phyloP scores from a whole-genome alignment of 257 asterid genomes.

The Solanum paucissectum region DNA sequence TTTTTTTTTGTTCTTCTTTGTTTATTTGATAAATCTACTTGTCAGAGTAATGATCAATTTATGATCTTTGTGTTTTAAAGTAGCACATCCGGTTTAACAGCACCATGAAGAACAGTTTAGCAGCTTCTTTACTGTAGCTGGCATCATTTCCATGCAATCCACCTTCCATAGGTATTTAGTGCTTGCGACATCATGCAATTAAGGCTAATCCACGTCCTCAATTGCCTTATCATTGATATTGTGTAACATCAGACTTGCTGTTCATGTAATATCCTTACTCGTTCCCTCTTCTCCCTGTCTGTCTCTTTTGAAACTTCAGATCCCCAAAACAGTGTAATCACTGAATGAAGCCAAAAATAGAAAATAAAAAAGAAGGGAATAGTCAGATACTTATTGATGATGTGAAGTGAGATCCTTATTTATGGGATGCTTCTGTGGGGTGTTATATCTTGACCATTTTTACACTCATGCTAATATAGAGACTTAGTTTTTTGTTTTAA shows the following conservation, averaged over 20 bases:
- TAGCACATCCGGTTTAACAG: not conserved
- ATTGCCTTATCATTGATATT: not conserved
- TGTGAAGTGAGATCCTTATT: not conserved
- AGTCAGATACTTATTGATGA: not conserved
- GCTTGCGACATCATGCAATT: not conserved
- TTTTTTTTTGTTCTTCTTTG: not conserved
- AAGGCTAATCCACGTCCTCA: not conserved
- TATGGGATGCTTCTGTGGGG: not conserved
- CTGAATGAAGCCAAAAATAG: not conserved
- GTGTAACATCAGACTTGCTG: not conserved
- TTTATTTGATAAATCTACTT: not conserved
- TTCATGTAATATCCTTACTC: not conserved
- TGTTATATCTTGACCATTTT: not conserved
- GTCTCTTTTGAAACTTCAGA: not conserved
- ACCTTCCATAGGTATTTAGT: not conserved
- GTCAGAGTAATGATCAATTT: not conserved
- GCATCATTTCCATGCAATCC: not conserved
- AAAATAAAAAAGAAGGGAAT: not conserved
- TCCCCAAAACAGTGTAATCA: not conserved
- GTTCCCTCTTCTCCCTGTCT: not conserved
- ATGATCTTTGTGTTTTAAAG: not conserved
- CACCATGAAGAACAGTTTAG: not conserved
- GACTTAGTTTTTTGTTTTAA: not conserved
- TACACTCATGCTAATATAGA: not conserved
- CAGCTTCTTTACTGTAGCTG: not conserved